A percentile compares a stretch with the other conserved stretches of the same genome.
Evolutionary conservation across 2,329 filamentous ascomycete genomes (phyloP).

Genomic region (Alternaria burnsii): DNA sequence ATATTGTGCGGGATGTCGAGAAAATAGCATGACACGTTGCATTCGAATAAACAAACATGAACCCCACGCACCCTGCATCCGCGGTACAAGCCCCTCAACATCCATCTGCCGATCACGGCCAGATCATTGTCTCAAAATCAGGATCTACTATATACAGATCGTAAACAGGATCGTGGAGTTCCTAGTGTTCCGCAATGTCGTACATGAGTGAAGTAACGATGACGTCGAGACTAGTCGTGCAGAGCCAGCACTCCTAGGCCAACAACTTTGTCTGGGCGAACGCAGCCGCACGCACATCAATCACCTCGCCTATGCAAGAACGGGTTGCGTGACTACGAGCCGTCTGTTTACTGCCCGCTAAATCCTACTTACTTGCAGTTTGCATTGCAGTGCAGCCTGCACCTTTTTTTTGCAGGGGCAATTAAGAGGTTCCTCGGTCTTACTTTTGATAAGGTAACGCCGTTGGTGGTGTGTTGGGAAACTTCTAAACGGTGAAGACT

Average conservation of each 20-base stretch:
- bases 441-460: slow-evolving; percentile 12
- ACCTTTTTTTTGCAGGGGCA: background rate
- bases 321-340: slow-evolving; percentile 16
- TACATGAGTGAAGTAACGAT: slow-evolving; percentile 36
- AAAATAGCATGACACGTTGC: background rate
- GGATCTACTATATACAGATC: slow-evolving; percentile 7
- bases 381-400: slow-evolving; percentile 8
- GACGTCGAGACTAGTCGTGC: slow-evolving; percentile 42
- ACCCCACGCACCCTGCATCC: slow-evolving; percentile 7
- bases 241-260: slow-evolving; percentile 8
- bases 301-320: slow-evolving; percentile 26
- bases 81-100: slow-evolving; percentile 5
- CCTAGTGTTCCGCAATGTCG: slow-evolving; percentile 15
- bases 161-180: slow-evolving; percentile 4
- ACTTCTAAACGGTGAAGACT: slow-evolving; percentile 16
- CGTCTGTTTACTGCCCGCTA: slow-evolving; percentile 20
- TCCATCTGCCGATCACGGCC: slow-evolving; percentile 12
- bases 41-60: slow-evolving; percentile 9
- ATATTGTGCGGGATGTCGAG: slow-evolving; percentile 4
- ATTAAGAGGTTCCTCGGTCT: slow-evolving; percentile 1
- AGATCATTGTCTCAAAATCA: slow-evolving; percentile 4
- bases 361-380: slow-evolving; percentile 15
- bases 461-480: slow-evolving; percentile 13
- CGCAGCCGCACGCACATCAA: slow-evolving; percentile 19
- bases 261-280: slow-evolving; percentile 4